Evolutionary conservation across 257 asterid species (phyloP).

Genomic region (Scutellaria barbata): DNA sequence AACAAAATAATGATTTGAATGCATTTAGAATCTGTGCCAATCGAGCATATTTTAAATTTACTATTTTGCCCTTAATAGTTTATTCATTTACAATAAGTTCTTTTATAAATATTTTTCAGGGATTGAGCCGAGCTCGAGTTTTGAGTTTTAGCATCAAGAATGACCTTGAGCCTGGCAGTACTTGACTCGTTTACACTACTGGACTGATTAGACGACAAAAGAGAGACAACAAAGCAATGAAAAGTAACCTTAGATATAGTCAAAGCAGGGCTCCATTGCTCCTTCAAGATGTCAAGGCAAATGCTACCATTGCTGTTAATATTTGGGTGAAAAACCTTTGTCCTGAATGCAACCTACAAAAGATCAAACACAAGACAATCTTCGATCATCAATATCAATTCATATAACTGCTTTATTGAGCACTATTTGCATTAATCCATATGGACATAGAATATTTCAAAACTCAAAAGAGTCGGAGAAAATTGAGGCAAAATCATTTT

Average conservation of each 20-base stretch:
- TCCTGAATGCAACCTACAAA: constrained; percentile 68
- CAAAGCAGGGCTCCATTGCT: constrained; percentile 87
- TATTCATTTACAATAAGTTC: no score
- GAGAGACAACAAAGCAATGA: constrained; percentile 19
- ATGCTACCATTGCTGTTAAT: constrained; percentile 77
- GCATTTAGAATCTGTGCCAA: not conserved
- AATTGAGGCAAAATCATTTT: not conserved
- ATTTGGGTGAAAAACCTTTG: constrained; percentile 55
- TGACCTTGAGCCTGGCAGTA: no score
- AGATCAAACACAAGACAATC: constrained; percentile 11
- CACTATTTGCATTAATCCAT: not conserved
- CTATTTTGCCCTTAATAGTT: no score
- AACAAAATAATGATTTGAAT: not conserved
- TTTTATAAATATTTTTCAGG: no score
- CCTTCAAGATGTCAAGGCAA: constrained; percentile 76
- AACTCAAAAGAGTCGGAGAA: not conserved
- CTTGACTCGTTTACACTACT: no score
- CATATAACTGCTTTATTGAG: not conserved
- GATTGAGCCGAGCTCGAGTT: no score
- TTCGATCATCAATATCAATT: not conserved
- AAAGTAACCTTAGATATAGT: constrained; percentile 70
- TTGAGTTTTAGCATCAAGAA: no score
- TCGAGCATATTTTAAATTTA: no score
- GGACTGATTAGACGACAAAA: not conserved
- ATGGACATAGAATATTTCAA: not conserved